Evolutionary conservation across 2,329 filamentous ascomycete species (phyloP).

Genomic region (Macroventuria anomochaeta): DNA sequence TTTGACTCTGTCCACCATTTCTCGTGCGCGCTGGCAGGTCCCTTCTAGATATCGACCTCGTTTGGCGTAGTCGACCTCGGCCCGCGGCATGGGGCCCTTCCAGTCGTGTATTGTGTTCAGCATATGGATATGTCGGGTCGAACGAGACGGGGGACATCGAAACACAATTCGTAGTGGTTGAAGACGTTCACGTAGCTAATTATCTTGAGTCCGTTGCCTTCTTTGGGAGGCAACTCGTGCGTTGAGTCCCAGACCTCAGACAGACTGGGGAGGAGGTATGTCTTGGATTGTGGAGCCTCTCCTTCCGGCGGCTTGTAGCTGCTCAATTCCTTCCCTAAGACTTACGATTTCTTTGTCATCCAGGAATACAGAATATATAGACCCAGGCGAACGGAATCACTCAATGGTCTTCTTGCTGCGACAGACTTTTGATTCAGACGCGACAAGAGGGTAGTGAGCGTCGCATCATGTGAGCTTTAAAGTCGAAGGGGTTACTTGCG

Average conservation of each 20-base stretch:
- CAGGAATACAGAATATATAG: too few relatives aligned
- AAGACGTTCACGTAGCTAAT: constrained; percentile 46
- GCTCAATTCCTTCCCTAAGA: constrained; percentile 10
- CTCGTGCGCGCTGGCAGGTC: constrained; percentile 48
- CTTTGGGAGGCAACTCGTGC: constrained; percentile 46
- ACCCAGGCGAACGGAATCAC: too few relatives aligned
- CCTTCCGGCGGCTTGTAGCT: constrained; percentile 22
- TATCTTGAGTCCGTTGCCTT: constrained; percentile 38
- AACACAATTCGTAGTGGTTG: constrained; percentile 41
- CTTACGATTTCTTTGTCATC: too few relatives aligned
- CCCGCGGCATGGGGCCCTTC: constrained; percentile 52
- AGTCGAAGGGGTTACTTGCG: too few relatives aligned
- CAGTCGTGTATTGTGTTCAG: constrained; percentile 47
- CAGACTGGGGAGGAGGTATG: constrained; percentile 45
- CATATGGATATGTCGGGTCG: constrained; percentile 41
- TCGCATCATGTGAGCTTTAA: too few relatives aligned
- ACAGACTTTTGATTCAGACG: too few relatives aligned
- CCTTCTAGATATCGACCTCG: constrained; percentile 46
- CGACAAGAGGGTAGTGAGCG: too few relatives aligned
- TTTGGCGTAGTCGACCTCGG: constrained; percentile 43
- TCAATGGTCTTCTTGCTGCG: not conserved
- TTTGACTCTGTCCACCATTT: constrained; percentile 50
- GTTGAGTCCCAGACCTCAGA: constrained; percentile 39
- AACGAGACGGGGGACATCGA: constrained; percentile 41
- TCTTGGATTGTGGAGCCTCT: constrained; percentile 35